phyloP scores from a whole-genome alignment of 352 stramenopile species.

The Blastocystis sp. region DNA sequence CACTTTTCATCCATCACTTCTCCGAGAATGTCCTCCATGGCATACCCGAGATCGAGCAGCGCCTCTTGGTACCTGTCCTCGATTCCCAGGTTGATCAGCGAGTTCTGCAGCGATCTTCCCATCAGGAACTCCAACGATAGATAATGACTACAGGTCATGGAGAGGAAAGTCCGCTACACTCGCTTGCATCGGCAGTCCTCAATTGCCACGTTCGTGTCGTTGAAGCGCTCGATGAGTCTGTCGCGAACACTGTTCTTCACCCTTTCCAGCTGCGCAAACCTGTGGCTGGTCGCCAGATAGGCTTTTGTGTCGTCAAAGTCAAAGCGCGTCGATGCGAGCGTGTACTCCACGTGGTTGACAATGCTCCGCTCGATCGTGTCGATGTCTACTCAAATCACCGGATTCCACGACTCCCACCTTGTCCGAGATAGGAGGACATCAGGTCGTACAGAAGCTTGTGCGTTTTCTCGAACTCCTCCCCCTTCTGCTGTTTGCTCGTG shows the following conservation, averaged over 20 bases:
- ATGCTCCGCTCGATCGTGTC: slow-evolving; percentile 70
- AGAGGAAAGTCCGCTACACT: slow-evolving; percentile 24
- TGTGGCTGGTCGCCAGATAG: slow-evolving; percentile 70
- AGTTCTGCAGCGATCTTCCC: slow-evolving; percentile 72
- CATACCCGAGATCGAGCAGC: slow-evolving; percentile 71
- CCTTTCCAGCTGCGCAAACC: background rate
- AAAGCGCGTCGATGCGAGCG: slow-evolving; percentile 70
- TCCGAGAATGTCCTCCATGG: slow-evolving; percentile 71
- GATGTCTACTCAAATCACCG: slow-evolving; percentile 29
- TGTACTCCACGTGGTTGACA: slow-evolving; percentile 73
- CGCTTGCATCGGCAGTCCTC: slow-evolving; percentile 70
- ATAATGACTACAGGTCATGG: slow-evolving; percentile 53
- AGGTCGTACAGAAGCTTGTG: slow-evolving; percentile 68
- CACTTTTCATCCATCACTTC: background rate
- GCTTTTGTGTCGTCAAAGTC: slow-evolving; percentile 72
- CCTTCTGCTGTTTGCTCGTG: background rate
- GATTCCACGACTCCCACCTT: slow-evolving; percentile 15
- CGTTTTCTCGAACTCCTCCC: slow-evolving; percentile 55
- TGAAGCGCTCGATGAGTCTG: slow-evolving; percentile 71
- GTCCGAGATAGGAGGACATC: slow-evolving; percentile 67
- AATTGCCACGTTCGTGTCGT: slow-evolving; percentile 70
- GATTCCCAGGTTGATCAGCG: slow-evolving; percentile 72
- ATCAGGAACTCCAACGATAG: slow-evolving; percentile 73
- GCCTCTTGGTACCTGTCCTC: slow-evolving; percentile 71
- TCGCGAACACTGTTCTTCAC: slow-evolving; percentile 51